phyloP scores from a whole-genome alignment of 2,329 filamentous ascomycete genomes.

The Phialemonium atrogriseum region DNA sequence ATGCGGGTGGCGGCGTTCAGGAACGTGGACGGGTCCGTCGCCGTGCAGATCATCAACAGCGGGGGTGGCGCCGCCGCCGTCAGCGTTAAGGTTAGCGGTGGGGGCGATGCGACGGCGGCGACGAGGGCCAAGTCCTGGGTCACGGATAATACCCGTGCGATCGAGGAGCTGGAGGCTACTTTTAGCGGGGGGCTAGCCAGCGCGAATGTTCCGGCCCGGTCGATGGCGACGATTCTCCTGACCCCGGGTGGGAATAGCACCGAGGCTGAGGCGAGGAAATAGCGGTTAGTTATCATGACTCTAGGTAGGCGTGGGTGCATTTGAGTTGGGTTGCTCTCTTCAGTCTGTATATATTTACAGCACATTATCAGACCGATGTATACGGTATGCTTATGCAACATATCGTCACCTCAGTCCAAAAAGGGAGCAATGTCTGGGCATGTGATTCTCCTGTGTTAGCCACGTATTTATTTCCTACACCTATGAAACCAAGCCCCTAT shows the following conservation, averaged over 20 bases:
- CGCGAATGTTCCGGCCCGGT: constrained; percentile 5
- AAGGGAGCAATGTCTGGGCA: too few relatives aligned
- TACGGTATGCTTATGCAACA: too few relatives aligned
- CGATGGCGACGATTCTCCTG: constrained; percentile 9
- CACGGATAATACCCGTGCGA: constrained; percentile 10
- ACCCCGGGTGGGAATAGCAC: constrained; percentile 2
- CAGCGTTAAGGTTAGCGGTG: constrained; percentile 8
- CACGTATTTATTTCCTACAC: too few relatives aligned
- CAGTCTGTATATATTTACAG: too few relatives aligned
- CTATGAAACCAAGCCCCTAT: too few relatives aligned
- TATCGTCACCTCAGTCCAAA: too few relatives aligned
- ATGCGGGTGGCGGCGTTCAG: constrained; percentile 17
- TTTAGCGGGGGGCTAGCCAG: constrained; percentile 3
- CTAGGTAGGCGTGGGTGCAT: too few relatives aligned
- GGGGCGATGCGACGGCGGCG: neutral
- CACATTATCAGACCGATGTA: too few relatives aligned
- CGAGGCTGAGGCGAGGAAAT: too few relatives aligned
- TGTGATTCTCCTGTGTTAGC: too few relatives aligned
- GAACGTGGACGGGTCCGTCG: constrained; percentile 24
- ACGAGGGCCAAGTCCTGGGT: constrained; percentile 9
- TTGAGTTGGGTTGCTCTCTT: too few relatives aligned
- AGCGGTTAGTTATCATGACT: too few relatives aligned
- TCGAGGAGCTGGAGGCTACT: neutral
- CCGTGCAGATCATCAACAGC: constrained; percentile 21
- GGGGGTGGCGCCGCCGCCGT: constrained; percentile 7